Evolutionary conservation across 768 basidiomycete genomes (phyloP).

Genomic region (Suillus discolor): DNA sequence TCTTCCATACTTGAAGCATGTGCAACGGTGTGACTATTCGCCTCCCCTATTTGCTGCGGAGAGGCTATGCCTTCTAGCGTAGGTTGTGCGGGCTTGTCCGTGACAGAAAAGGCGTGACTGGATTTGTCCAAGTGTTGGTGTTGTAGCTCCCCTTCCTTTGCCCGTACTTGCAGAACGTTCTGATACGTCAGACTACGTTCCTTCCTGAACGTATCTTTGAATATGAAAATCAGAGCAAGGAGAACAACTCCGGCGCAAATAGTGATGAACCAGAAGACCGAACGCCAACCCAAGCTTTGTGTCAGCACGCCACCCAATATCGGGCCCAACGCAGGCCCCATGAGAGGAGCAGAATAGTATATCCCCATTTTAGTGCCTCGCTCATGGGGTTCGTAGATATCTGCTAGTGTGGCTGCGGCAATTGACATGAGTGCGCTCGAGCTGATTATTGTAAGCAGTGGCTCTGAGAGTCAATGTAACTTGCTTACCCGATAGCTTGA

Average conservation of each 20-base stretch:
- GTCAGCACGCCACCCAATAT: constrained; percentile 63
- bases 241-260: constrained; percentile 57
- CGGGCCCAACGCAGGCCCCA: constrained; percentile 40
- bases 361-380: constrained; percentile 77
- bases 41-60: constrained; percentile 17
- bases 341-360: constrained; percentile 73
- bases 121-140: constrained; percentile 21
- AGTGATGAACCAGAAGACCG: constrained; percentile 78
- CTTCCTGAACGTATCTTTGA: constrained; percentile 77
- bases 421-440: constrained; percentile 65
- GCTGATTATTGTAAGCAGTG: constrained; percentile 28
- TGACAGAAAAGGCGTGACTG: constrained; percentile 4
- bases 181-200: constrained; percentile 82
- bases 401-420: constrained; percentile 73
- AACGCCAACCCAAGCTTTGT: constrained; percentile 69
- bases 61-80: background rate
- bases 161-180: constrained; percentile 50
- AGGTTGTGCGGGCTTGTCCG: constrained; percentile 1
- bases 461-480: background rate
- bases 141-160: constrained; percentile 25
- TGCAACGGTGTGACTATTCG: constrained; percentile 7
- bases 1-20: constrained; percentile 21
- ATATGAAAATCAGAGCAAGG: constrained; percentile 58
- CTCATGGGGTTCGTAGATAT: constrained; percentile 70
- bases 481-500: constrained; percentile 60